Conservation (phyloP, 192 early-diverging fungal species). For the Dispira parvispora region DNA sequence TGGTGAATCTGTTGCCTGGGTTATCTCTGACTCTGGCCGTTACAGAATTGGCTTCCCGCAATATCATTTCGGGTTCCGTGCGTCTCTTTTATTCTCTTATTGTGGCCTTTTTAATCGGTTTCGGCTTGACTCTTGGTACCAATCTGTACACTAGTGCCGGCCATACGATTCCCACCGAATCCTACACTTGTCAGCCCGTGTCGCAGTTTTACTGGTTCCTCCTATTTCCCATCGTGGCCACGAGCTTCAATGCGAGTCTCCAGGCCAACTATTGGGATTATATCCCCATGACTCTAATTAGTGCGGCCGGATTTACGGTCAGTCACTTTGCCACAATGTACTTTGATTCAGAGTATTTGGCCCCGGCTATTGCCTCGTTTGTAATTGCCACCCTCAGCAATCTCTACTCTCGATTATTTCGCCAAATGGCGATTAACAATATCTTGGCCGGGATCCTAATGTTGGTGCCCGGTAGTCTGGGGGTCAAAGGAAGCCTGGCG, state of each 20-base stretch:
- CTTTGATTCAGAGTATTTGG: conserved; percentile 32
- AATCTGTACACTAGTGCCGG: conserved; percentile 34
- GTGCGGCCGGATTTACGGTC: conserved; percentile 49
- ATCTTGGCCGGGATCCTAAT: conserved; percentile 66
- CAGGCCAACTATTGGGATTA: conserved; percentile 45
- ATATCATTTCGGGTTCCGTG: conserved; percentile 74
- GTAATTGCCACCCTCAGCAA: conserved; percentile 67
- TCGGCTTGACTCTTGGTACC: conserved; percentile 49
- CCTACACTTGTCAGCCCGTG: conserved; percentile 17
- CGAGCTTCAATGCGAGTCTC: conserved; percentile 39
- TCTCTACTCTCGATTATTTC: conserved; percentile 52
- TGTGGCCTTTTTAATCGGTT: conserved; percentile 59
- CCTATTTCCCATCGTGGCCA: conserved; percentile 34
- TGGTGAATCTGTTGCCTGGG: conserved; percentile 50
- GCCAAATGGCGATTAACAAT: conserved; percentile 58
- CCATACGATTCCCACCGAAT: conserved; percentile 14
- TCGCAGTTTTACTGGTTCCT: conserved; percentile 36
- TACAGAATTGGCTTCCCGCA: conserved; percentile 74
- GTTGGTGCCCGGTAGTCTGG: conserved; percentile 70
- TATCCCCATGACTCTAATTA: conserved; percentile 49
- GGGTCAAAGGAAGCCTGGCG: conserved; percentile 40
- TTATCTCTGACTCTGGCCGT: conserved; percentile 65
- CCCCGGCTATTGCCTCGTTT: conserved; percentile 51
- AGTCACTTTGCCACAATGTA: conserved; percentile 41
- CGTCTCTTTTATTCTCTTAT: conserved; percentile 67